Evolutionary conservation across 129 eudicot genomes (phyloP), one percentile per base, ranked within the genome.

Genomic region (Helianthus tuberosus): DNA sequence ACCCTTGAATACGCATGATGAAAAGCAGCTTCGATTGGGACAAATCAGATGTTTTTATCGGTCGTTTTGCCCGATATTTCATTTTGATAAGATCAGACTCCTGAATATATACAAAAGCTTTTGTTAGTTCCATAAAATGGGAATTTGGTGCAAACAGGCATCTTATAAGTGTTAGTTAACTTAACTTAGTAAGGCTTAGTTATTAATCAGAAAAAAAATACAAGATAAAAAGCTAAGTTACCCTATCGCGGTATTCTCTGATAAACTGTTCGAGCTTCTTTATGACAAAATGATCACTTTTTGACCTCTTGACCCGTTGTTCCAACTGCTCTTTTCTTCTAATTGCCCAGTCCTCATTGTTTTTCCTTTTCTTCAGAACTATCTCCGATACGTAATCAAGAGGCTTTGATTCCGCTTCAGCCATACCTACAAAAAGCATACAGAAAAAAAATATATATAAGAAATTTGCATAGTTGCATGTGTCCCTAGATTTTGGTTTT

Each of bases 1-100:
- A 93, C 98, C 98, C 98, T 52, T 84, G 89, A 23, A 93, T 93
- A 63, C 98, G 90, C 20, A 93, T 80, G 80, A 90, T 61, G 15
- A 93, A 88, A 43, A 93, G 82, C 25, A 90, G 89, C 67, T 86
- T 90, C 43, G 97, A 88, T 60, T 86, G 82, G 54, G 82, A 75
- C 8, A 75, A 52, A 17, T 11, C 64, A n/a, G 57, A 39, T 47
- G 77, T 71, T 73, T 71, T 73, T 50, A 78, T 79, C 10, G 47
- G 71, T 61, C 84, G 85, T 72, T 84, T 86, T 65, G 47, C 80
- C 60, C 97, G 81, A 58, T 85, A 79, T 84, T 88, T 93, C 97
- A 93, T 88, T 55, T 83, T 88, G 38, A 93, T 64, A 12, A 93
- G 82, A 79, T 93, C 97, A 57, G 84, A 6, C 66, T 90, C 98